Base-by-base conservation (phyloP, 225 moss, liverwort and hornwort genomes). In the Lunularia cruciata region DNA sequence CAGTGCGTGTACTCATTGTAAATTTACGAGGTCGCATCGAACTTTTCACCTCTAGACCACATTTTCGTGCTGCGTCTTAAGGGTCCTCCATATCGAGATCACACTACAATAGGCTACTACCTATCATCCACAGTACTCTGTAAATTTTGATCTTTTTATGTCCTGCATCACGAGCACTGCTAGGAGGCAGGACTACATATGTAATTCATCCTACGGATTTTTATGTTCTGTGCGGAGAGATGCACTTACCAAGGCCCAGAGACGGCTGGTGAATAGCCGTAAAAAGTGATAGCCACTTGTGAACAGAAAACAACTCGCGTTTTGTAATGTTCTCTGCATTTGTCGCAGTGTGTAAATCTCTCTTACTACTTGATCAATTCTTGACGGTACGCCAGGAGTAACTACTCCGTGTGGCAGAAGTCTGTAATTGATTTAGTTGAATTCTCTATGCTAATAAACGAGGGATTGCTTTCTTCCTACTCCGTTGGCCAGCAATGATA, bases 21-120 rank as follows among this genome's bases (percentile, higher is more conserved):
- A 23, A 61, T 45, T 64, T 46, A 25, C 63, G 45, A 46, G 63
- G 63, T 31, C 28, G 45, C 46, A 45, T 46, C 27, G 14, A 64
- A 46, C 46, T 45, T 28, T 64, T 45, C 28, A 45, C 46, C 4
- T 23, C 61, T 23, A 64, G 30, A 18, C 46, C 46, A 12, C 22
- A 64, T 26, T 39, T 30, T 26, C 39, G 63, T 45, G 9, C 15
- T 31, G 27, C 63, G 30, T 46, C 30, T 15, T 45, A 14, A 23
- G n/a, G 45, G 63, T 19, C 30, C 63, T 64, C 25, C 46, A 45
- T 45, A 45, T 19, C 1, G n/a, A 60, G 56, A 8, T 57, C 56
- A 6, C 31, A 57, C 16, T 57, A 32, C n/a, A 8, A 10, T 57
- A 25, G 6, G 11, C 40, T 39, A n/a, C n/a, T 39, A 39, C 39